phyloP scores from a whole-genome alignment of 2,329 filamentous ascomycete genomes.

The Aspergillus costaricaensis region DNA sequence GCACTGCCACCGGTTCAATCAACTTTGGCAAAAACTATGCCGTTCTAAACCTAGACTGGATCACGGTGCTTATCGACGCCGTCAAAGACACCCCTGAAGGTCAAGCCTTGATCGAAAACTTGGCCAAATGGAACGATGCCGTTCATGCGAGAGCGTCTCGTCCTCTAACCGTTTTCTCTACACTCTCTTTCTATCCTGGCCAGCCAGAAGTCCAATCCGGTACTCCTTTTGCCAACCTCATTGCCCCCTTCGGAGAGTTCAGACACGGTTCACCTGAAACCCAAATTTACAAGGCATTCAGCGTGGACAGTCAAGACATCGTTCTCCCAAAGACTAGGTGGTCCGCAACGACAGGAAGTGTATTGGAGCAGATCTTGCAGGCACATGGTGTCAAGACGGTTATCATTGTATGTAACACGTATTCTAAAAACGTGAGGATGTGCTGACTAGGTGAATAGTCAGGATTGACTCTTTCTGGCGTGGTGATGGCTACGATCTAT shows the following conservation, averaged over 20 bases:
- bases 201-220: slow-evolving; percentile 39
- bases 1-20: neutral
- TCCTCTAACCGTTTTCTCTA: slow-evolving; percentile 44
- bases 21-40: slow-evolving; percentile 42
- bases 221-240: slow-evolving; percentile 39
- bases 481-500: slow-evolving; percentile 48
- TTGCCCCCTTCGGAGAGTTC: slow-evolving; percentile 31
- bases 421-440: rapidly evolving
- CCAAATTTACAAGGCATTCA: slow-evolving; percentile 38
- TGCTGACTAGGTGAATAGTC: slow-evolving; percentile 25
- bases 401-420: slow-evolving; percentile 31
- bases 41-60: slow-evolving; percentile 47
- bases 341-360: slow-evolving; percentile 46
- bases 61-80: slow-evolving; percentile 33
- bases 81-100: slow-evolving; percentile 38
- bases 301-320: slow-evolving; percentile 31
- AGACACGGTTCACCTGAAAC: slow-evolving; percentile 28
- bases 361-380: slow-evolving; percentile 44
- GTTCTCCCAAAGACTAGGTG: slow-evolving; percentile 47
- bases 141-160: slow-evolving; percentile 38
- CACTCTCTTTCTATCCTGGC: slow-evolving; percentile 39
- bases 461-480: slow-evolving; percentile 46
- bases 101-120: slow-evolving; percentile 36
- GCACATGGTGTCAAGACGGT: slow-evolving; percentile 46
- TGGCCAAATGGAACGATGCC: slow-evolving; percentile 42